Conservation (phyloP, 2,329 filamentous ascomycete genomes). For the Volutella citrinella region DNA sequence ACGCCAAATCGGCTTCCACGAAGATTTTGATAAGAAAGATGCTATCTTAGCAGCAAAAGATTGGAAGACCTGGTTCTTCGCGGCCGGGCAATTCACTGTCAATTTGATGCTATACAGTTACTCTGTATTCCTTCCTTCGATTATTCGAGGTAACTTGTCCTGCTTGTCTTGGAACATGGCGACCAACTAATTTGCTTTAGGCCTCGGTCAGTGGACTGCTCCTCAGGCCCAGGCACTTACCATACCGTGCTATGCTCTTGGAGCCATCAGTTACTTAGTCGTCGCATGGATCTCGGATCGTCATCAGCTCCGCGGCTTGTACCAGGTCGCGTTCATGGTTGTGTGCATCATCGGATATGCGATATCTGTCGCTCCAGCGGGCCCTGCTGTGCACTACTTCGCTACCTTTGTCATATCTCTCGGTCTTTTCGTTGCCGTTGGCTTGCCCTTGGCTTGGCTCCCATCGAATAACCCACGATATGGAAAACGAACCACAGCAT, state of each 20-base stretch:
- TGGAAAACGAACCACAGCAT: conserved; percentile 8
- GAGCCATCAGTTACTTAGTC: conserved; percentile 55
- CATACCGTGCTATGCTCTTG: conserved; percentile 60
- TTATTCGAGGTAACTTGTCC: conserved; percentile 49
- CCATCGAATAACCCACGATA: conserved; percentile 10
- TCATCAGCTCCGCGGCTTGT: conserved; percentile 55
- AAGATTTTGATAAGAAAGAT: conserved; percentile 10
- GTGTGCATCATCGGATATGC: conserved; percentile 57
- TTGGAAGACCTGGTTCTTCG: conserved; percentile 11
- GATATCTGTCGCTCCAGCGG: conserved; percentile 50
- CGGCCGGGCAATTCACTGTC: conserved; percentile 7
- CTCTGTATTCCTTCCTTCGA: conserved; percentile 66
- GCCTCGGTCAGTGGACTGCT: conserved; percentile 6
- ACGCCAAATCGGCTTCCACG: conserved; percentile 54
- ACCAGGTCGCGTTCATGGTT: conserved; percentile 47
- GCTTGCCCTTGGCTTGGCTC: conserved; percentile 8
- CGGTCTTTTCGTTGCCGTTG: conserved; percentile 7
- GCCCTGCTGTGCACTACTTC: conserved; percentile 38
- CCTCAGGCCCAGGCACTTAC: conserved; percentile 33
- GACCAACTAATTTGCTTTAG: neutral
- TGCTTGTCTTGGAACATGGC: no score
- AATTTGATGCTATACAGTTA: conserved; percentile 46
- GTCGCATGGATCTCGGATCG: conserved; percentile 54
- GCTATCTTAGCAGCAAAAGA: conserved; percentile 8
- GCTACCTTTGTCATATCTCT: conserved; percentile 9